Percentiles rank a stretch among this genome's conserved stretches.
Conservation (phyloP, 1,139 yeast genomes). For the Candida mesenterica region DNA sequence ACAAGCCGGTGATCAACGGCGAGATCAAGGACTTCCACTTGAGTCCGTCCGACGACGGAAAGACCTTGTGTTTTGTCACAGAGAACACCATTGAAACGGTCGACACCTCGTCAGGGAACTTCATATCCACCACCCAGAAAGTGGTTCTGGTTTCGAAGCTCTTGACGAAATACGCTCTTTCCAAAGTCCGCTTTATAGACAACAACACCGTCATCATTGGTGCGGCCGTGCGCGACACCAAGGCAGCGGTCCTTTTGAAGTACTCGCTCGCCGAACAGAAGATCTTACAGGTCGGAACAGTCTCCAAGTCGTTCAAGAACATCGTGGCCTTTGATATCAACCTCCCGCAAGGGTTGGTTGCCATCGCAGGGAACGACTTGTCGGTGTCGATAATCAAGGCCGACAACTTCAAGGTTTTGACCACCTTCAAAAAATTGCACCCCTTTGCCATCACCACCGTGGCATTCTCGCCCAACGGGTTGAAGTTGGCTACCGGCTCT, state of each 20-base stretch:
- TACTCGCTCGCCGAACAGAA: constrained; percentile 44
- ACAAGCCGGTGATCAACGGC: constrained; percentile 19
- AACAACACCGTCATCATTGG: constrained; percentile 54
- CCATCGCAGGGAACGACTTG: constrained; percentile 74
- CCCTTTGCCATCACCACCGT: constrained; percentile 78
- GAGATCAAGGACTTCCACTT: constrained; percentile 41
- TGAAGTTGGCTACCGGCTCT: constrained; percentile 70
- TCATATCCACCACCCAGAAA: constrained; percentile 32
- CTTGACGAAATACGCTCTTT: constrained; percentile 38
- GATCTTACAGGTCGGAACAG: constrained; percentile 39
- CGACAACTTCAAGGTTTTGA: constrained; percentile 49
- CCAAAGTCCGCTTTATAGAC: constrained; percentile 60
- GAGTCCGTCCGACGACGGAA: constrained; percentile 43
- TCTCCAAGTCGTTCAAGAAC: constrained; percentile 58
- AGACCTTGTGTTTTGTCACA: constrained; percentile 58
- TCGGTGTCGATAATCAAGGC: constrained; percentile 58
- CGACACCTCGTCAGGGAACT: constrained; percentile 44
- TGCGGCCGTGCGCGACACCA: constrained; percentile 46
- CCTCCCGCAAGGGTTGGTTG: constrained; percentile 49
- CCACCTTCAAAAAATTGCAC: constrained; percentile 62
- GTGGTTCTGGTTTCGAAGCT: constrained; percentile 21
- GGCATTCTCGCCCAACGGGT: constrained; percentile 67
- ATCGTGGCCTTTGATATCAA: constrained; percentile 67
- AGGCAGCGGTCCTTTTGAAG: constrained; percentile 39
- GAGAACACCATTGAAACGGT: constrained; percentile 52